phyloP scores from a whole-genome alignment of 176 grass and related monocot genomes.

The Aegilops speltoides region DNA sequence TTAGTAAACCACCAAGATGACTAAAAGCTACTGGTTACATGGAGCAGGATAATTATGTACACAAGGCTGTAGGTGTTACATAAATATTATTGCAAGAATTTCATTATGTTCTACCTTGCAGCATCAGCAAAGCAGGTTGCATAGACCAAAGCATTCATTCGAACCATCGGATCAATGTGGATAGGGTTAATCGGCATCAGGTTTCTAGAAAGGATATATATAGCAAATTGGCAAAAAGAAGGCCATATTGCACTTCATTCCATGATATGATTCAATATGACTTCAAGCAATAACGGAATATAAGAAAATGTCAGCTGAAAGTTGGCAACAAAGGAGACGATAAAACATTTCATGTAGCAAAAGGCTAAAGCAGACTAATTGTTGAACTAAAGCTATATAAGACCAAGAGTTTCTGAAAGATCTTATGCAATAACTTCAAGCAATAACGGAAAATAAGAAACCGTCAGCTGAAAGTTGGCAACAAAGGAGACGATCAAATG shows the following conservation, averaged over 20 bases:
- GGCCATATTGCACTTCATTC: slow-evolving; percentile 1
- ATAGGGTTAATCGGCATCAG: slow-evolving; percentile 12
- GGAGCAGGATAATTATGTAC: neutral
- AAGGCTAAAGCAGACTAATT: neutral
- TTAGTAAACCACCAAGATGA: slow-evolving; percentile 5
- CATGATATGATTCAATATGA: slow-evolving; percentile 10
- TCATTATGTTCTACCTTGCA: slow-evolving; percentile 63
- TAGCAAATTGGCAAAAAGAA: neutral
- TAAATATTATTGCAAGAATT: neutral
- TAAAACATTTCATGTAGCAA: neutral
- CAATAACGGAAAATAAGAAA: neutral
- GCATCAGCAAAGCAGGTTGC: slow-evolving; percentile 84
- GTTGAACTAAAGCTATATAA: neutral
- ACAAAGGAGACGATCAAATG: neutral
- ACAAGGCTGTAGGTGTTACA: slow-evolving; percentile 9
- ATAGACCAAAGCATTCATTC: slow-evolving; percentile 83
- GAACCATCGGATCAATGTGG: slow-evolving; percentile 72
- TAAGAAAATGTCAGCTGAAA: neutral
- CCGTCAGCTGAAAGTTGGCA: neutral
- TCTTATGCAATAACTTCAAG: neutral
- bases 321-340: slow-evolving; percentile 2
- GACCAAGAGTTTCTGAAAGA: neutral
- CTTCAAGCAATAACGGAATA: neutral
- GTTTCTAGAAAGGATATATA: neutral
- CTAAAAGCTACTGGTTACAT: neutral